Base-by-base conservation (phyloP, 306 rosid species). In the Adenanthera pavonina region DNA sequence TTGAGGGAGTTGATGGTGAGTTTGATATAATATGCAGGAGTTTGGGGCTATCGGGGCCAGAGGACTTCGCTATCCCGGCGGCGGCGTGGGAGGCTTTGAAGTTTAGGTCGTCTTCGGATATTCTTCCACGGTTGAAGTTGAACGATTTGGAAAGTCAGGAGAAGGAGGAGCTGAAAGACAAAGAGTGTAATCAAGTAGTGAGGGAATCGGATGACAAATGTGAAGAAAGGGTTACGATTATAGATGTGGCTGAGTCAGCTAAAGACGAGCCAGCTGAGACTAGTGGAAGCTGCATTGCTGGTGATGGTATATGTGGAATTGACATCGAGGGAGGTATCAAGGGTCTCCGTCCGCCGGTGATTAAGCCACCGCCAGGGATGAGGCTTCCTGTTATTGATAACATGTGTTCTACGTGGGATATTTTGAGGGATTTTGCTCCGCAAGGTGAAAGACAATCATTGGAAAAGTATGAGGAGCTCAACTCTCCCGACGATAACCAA, bases 1-100 rank as follows among this genome's bases (percentile, higher is more conserved):
- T 94, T 33, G 91, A 90, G 69, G 98, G 98, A 9, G 80, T 68
- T 0, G 97, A 90, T 12, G 98, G 95, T 52, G 97, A 94, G 54
- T 35, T 94, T 35, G 93, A 92, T 44, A 54, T 62, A 49, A 82
- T 92, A 33, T 92, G 87, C 84, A 74, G 64, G 81, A 77, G 78
- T 8, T 79, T 92, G 51, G 98, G 97, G 38, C 83, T 94, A 0
- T 78, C 86, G 10, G 97, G 98, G 14, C 92, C 94, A 1, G 98
- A 94, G 9, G 98, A 92, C 68, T 92, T 94, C 74, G 74, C 83
- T 0, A 94, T 94, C 17, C 88, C 97, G 62, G 59, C 79, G 75
- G 88, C 85, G 53, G 94, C 84, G 6, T 94, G 97, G 97, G 95
- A 86, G 78, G 91, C 91, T 6, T 77, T 85, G 87, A 92, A 86